Evolutionary conservation across 1,139 yeast species (phyloP).

Genomic region (Geotrichum candidum): DNA sequence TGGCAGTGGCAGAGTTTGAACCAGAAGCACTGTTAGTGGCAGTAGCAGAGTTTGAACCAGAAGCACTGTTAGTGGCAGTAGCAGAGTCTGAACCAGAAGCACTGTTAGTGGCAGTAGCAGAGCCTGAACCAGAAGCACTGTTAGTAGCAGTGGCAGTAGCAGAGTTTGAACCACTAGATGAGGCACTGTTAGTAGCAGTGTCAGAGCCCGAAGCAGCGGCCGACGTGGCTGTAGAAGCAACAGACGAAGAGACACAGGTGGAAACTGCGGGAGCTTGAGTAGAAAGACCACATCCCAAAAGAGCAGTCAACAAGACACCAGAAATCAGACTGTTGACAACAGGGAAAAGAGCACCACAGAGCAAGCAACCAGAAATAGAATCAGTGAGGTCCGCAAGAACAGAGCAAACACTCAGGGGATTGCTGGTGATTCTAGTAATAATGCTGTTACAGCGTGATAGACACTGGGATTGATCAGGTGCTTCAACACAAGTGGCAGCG

Average conservation of each 20-base stretch:
- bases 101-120: no score
- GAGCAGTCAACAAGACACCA: neutral
- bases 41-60: no score
- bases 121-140: no score
- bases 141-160: no score
- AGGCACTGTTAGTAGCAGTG: no score
- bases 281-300: neutral
- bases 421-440: neutral
- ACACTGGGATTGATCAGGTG: neutral
- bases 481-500: neutral
- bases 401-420: conserved; percentile 1
- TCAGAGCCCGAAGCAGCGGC: neutral
- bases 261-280: neutral
- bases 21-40: no score
- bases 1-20: no score
- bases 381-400: conserved; percentile 15
- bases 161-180: no score
- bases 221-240: neutral
- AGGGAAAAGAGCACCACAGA: conserved; percentile 39
- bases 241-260: neutral
- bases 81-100: no score
- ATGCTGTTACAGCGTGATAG: neutral
- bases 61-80: no score
- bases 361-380: conserved; percentile 43
- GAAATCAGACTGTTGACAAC: neutral